These are phyloP conservation scores for Colletotrichum musicola DNA, from an alignment of 2,329 filamentous ascomycete genomes.

Conservation along the genomic window DNA sequence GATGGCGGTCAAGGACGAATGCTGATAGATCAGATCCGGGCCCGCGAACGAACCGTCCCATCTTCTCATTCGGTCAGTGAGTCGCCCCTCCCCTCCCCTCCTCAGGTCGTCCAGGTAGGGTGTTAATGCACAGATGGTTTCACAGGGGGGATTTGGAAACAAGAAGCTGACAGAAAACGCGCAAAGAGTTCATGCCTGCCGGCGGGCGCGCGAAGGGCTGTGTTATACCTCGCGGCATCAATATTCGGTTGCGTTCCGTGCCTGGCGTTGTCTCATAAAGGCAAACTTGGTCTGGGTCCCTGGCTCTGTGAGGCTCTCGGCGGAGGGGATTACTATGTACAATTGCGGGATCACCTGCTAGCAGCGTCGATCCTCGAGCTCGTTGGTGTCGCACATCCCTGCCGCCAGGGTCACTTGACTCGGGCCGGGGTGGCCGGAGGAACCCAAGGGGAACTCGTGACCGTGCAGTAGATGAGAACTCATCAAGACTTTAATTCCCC, in stretches of 20 bases:
- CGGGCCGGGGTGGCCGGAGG: conserved; percentile 12
- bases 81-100: neutral
- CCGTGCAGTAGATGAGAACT: neutral
- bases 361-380: conserved; percentile 25
- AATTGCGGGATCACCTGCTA: conserved; percentile 11
- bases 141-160: conserved; percentile 35
- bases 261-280: conserved; percentile 31
- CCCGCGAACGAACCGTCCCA: conserved; percentile 30
- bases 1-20: neutral
- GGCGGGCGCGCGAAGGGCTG: conserved; percentile 7
- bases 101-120: neutral
- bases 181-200: conserved; percentile 30
- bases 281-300: conserved; percentile 17
- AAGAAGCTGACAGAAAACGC: conserved; percentile 16
- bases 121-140: conserved; percentile 35
- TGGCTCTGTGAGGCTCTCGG: conserved; percentile 18
- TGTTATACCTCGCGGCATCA: conserved; percentile 30
- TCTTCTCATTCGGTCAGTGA: conserved; percentile 30
- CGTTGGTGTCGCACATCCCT: conserved; percentile 35
- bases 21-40: conserved; percentile 26
- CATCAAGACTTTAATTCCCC: neutral
- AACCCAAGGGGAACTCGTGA: conserved; percentile 17
- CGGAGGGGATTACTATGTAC: neutral
- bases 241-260: conserved; percentile 34
- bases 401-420: conserved; percentile 24